These are phyloP conservation scores for Galerina marginata DNA, from an alignment of 768 basidiomycete species.

Conservation along the genomic window DNA sequence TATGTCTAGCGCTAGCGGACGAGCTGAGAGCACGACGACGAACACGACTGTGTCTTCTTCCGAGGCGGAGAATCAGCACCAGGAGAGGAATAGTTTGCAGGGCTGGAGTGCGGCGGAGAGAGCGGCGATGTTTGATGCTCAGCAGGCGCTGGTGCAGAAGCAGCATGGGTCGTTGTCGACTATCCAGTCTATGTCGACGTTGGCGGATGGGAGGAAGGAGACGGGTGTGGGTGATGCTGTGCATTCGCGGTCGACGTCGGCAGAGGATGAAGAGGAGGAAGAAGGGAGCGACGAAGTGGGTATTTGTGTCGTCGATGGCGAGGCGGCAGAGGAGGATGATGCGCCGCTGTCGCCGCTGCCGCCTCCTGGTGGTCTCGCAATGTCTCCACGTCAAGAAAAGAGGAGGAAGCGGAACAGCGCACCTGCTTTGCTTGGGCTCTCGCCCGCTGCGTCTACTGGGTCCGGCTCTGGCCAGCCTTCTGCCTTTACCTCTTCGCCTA, in stretches of 20 bases:
- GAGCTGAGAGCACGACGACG: slow-evolving; percentile 4
- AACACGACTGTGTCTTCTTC: slow-evolving; percentile 3
- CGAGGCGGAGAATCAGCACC: not conserved
- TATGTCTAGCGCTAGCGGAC: not conserved
- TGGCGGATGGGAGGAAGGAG: slow-evolving; percentile 16
- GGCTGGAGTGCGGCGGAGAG: not conserved
- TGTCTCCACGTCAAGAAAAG: slow-evolving; percentile 11
- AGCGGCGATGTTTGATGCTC: not conserved
- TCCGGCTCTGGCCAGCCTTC: not conserved
- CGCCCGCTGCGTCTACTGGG: not conserved
- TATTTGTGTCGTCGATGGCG: slow-evolving; percentile 5
- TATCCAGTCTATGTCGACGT: slow-evolving; percentile 18
- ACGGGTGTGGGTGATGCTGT: slow-evolving; percentile 7
- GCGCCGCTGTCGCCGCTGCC: slow-evolving; percentile 19
- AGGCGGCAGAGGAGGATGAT: slow-evolving; percentile 17
- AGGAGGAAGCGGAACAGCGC: slow-evolving; percentile 20
- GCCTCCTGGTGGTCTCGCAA: slow-evolving; percentile 2
- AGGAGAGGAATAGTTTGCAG: not conserved
- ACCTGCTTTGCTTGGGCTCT: slow-evolving; percentile 14
- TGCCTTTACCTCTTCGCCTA: not conserved
- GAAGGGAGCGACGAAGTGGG: slow-evolving; percentile 16
- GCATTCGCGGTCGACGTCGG: slow-evolving; percentile 17
- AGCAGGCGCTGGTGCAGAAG: not conserved
- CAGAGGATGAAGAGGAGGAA: slow-evolving; percentile 20
- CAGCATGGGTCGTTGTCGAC: slow-evolving; percentile 19